Conservation (phyloP, 352 stramenopile genomes). For the Phytophthora cactorum region DNA sequence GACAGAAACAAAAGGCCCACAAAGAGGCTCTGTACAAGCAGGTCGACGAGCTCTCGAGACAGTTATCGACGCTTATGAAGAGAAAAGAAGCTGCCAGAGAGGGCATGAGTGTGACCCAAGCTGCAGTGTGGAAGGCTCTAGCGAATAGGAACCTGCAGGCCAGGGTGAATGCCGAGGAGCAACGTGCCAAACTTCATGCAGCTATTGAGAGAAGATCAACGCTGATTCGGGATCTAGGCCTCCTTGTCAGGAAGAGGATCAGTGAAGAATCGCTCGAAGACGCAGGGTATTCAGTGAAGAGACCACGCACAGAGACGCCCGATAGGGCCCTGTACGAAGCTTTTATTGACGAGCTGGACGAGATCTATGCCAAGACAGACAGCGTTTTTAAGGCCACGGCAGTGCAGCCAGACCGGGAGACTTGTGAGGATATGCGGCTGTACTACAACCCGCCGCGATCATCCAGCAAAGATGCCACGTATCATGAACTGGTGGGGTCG, state of each 20-base stretch:
- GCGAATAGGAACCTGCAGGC: slow-evolving; percentile 27
- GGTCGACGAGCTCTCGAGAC: slow-evolving; percentile 16
- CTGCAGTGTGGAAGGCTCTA: slow-evolving; percentile 34
- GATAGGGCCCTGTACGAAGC: slow-evolving; percentile 29
- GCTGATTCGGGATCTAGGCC: slow-evolving; percentile 25
- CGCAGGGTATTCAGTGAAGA: slow-evolving; percentile 6
- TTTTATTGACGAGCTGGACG: slow-evolving; percentile 35
- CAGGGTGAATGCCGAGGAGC: slow-evolving; percentile 24
- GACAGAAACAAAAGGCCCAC: slow-evolving; percentile 35
- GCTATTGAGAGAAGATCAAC: slow-evolving; percentile 20
- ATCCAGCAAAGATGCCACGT: slow-evolving; percentile 2
- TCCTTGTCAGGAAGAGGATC: slow-evolving; percentile 28
- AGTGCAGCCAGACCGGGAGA: neutral
- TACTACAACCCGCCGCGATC: slow-evolving; percentile 7
- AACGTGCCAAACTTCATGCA: slow-evolving; percentile 14
- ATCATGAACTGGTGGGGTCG: slow-evolving; percentile 28
- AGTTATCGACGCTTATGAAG: slow-evolving; percentile 11
- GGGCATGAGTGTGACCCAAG: neutral
- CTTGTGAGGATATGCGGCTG: neutral
- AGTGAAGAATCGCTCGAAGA: slow-evolving; percentile 22
- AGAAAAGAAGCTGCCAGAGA: slow-evolving; percentile 8
- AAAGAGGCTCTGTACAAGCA: slow-evolving; percentile 17
- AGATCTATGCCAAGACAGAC: slow-evolving; percentile 35
- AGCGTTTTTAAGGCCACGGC: slow-evolving; percentile 16
- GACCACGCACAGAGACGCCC: slow-evolving; percentile 12